Percentiles rank a stretch among this genome's conserved stretches.
These are phyloP conservation scores for Asterochloris sp. DNA, from an alignment of 139 green algal species.

Conservation along the genomic window DNA sequence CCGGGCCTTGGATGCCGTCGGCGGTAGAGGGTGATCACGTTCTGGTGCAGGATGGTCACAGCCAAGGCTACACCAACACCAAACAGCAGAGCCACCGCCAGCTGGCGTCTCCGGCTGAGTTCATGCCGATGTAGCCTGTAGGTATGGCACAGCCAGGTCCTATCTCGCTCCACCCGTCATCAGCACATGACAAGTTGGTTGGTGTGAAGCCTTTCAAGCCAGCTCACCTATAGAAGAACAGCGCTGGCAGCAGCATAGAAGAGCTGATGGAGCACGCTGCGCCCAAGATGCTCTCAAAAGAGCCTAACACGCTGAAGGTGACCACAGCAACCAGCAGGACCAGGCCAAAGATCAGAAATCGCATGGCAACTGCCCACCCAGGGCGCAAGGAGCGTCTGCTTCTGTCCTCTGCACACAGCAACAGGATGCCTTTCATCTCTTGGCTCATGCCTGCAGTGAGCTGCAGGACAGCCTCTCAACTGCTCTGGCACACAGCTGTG, in stretches of 20 bases:
- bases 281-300: slow-evolving; percentile 11
- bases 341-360: slow-evolving; percentile 10
- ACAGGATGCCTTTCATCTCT: no score
- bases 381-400: background rate
- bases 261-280: slow-evolving; percentile 13
- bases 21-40: background rate
- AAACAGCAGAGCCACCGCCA: background rate
- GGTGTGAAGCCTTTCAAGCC: background rate
- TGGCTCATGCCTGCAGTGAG: no score
- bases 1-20: background rate
- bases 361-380: background rate
- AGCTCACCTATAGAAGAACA: slow-evolving; percentile 3
- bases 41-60: slow-evolving; percentile 10
- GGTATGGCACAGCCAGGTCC: background rate
- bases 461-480: no score
- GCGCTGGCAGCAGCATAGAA: slow-evolving; percentile 10
- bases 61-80: background rate
- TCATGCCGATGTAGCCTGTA: slow-evolving; percentile 8
- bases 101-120: background rate
- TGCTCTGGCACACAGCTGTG: no score
- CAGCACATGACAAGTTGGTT: background rate
- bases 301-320: slow-evolving; percentile 4
- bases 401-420: background rate
- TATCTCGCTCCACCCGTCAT: background rate
- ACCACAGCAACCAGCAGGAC: slow-evolving; percentile 4